Conservation (phyloP, 768 basidiomycete species). For the Ephemerocybe angulata region DNA sequence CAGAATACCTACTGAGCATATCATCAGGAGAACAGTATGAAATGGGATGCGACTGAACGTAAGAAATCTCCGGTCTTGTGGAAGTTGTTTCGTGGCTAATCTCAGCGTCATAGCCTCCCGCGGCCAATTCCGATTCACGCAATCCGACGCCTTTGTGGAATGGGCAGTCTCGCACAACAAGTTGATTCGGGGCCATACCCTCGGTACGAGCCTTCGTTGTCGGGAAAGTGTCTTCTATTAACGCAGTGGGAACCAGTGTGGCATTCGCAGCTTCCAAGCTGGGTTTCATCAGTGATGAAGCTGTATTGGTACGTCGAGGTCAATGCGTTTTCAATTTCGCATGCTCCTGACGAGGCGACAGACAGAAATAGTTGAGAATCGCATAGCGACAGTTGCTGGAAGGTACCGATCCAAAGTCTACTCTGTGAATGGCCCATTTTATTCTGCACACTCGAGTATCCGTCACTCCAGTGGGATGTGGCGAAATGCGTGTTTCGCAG, state of each 20-base stretch:
- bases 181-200: constrained; percentile 38
- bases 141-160: constrained; percentile 35
- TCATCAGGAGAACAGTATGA: constrained; percentile 39
- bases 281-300: constrained; percentile 38
- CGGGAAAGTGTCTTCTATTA: not conserved
- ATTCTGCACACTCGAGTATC: not conserved
- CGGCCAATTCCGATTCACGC: constrained; percentile 30
- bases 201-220: constrained; percentile 21
- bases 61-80: too few relatives aligned
- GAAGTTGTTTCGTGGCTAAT: not conserved
- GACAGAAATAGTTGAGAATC: constrained; percentile 43
- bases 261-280: constrained; percentile 38
- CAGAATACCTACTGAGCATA: not conserved
- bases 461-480: not conserved
- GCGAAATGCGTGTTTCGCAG: not conserved
- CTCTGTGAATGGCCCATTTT: constrained; percentile 16
- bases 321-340: not conserved
- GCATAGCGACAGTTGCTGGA: constrained; percentile 42
- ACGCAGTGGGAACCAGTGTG: constrained; percentile 10
- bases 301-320: constrained; percentile 31
- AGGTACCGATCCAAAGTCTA: constrained; percentile 45
- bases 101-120: constrained; percentile 21
- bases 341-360: constrained; percentile 5
- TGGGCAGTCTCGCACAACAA: constrained; percentile 38
- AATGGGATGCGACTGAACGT: constrained; percentile 41